Evolutionary conservation across 2,329 filamentous ascomycete genomes (phyloP).

Genomic region (Aspergillus viridinutans): DNA sequence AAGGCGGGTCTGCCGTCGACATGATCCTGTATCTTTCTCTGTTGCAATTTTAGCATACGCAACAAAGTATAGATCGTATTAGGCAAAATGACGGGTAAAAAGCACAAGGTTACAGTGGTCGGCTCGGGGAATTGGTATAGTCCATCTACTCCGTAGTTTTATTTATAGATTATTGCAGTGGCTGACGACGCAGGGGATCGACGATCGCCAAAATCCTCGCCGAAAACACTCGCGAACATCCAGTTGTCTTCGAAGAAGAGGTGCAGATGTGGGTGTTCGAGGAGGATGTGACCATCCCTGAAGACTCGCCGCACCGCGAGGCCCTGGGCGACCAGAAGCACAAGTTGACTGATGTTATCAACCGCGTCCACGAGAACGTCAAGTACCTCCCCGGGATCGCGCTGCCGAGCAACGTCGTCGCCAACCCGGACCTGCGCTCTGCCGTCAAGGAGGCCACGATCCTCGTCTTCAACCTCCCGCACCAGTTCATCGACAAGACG

Average conservation of each 20-base stretch:
- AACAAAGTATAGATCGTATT: neutral
- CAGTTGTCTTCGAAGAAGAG: conserved; percentile 73
- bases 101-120: conserved; percentile 58
- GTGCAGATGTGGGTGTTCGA: conserved; percentile 98
- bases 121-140: conserved; percentile 89
- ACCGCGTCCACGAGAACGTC: conserved; percentile 85
- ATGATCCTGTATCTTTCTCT: no score
- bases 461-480: conserved; percentile 90
- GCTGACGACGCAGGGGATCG: conserved; percentile 63
- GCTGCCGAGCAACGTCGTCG: conserved; percentile 63
- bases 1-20: no score
- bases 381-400: conserved; percentile 86
- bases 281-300: conserved; percentile 72
- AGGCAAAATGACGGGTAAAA: neutral
- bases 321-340: conserved; percentile 60
- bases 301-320: conserved; percentile 67
- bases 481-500: conserved; percentile 49
- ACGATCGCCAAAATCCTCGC: conserved; percentile 93
- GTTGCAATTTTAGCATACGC: neutral
- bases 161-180: neutral
- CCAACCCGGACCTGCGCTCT: conserved; percentile 44
- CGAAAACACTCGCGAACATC: conserved; percentile 74
- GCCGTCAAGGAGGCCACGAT: conserved; percentile 77
- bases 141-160: neutral
- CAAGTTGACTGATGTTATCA: conserved; percentile 85